phyloP scores from a whole-genome alignment of 352 stramenopile genomes.

The Globisporangium nodosum region DNA sequence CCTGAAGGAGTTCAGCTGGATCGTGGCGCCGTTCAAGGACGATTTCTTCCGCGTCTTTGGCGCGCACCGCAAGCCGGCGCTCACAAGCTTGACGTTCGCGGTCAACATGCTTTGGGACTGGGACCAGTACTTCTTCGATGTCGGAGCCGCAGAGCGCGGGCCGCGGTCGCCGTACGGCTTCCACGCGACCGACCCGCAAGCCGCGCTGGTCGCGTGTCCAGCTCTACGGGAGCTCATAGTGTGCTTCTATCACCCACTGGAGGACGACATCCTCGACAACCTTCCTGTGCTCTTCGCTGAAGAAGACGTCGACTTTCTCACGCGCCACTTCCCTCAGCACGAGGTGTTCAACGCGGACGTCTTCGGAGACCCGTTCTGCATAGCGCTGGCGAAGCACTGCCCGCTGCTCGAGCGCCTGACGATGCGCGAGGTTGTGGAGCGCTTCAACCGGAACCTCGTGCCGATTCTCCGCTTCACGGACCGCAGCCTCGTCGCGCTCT shows the following conservation, averaged over 20 bases:
- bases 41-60: slow-evolving; percentile 44
- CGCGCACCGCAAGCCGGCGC: slow-evolving; percentile 26
- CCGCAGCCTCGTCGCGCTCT: slow-evolving; percentile 19
- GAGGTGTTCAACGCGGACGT: slow-evolving; percentile 38
- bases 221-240: slow-evolving; percentile 28
- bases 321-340: slow-evolving; percentile 16
- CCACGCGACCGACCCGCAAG: slow-evolving; percentile 21
- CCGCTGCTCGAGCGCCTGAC: slow-evolving; percentile 31
- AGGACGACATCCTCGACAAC: slow-evolving; percentile 19
- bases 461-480: slow-evolving; percentile 33
- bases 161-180: slow-evolving; percentile 16
- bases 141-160: background rate
- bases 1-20: slow-evolving; percentile 56
- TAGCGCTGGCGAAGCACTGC: slow-evolving; percentile 14
- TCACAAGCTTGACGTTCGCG: slow-evolving; percentile 27
- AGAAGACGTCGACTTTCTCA: slow-evolving; percentile 18
- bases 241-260: slow-evolving; percentile 28
- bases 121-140: slow-evolving; percentile 23
- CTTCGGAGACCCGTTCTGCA: slow-evolving; percentile 33
- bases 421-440: slow-evolving; percentile 25
- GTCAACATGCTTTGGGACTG: slow-evolving; percentile 41
- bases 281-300: slow-evolving; percentile 19
- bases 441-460: slow-evolving; percentile 20
- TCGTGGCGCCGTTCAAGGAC: slow-evolving; percentile 43
- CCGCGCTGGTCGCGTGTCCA: slow-evolving; percentile 28